Evolutionary conservation across 1,139 yeast species (phyloP).

Genomic region (Kodamaea sp.): DNA sequence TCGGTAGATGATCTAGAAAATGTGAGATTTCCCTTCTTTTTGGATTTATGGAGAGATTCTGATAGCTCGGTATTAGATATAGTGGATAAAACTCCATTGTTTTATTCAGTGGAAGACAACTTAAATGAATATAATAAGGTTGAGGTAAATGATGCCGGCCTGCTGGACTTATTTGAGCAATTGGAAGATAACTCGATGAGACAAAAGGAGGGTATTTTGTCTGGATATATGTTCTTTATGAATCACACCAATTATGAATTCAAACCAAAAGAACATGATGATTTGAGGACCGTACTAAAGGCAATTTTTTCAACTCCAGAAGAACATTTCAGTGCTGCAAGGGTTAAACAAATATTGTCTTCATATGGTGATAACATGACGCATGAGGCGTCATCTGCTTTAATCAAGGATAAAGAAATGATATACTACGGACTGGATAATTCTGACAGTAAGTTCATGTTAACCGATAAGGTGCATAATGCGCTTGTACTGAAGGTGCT

Average conservation of each 20-base stretch:
- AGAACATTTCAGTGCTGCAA: slow-evolving; percentile 41
- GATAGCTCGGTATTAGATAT: slow-evolving; percentile 34
- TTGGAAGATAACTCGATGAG: slow-evolving; percentile 50
- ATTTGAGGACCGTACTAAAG: slow-evolving; percentile 41
- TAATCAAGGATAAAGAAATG: slow-evolving; percentile 55
- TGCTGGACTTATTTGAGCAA: slow-evolving; percentile 28
- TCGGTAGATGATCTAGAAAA: slow-evolving; percentile 43
- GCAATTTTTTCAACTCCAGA: slow-evolving; percentile 60
- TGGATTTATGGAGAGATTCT: slow-evolving; percentile 55
- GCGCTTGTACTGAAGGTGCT: slow-evolving; percentile 40
- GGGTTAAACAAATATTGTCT: slow-evolving; percentile 42
- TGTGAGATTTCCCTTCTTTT: slow-evolving; percentile 46
- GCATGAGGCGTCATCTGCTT: slow-evolving; percentile 47
- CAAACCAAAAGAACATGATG: slow-evolving; percentile 24
- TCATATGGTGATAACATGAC: slow-evolving; percentile 41
- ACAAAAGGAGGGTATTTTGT: slow-evolving; percentile 48
- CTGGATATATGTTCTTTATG: slow-evolving; percentile 37
- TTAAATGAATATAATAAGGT: slow-evolving; percentile 24
- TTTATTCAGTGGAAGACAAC: slow-evolving; percentile 25
- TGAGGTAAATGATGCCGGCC: slow-evolving; percentile 21
- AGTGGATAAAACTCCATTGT: slow-evolving; percentile 37
- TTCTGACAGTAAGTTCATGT: slow-evolving; percentile 46
- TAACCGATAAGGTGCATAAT: slow-evolving; percentile 55
- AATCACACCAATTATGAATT: slow-evolving; percentile 15
- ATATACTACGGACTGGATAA: slow-evolving; percentile 45